Conservation (phyloP, 2,329 filamentous ascomycete genomes). For the Fusarium piperis region DNA sequence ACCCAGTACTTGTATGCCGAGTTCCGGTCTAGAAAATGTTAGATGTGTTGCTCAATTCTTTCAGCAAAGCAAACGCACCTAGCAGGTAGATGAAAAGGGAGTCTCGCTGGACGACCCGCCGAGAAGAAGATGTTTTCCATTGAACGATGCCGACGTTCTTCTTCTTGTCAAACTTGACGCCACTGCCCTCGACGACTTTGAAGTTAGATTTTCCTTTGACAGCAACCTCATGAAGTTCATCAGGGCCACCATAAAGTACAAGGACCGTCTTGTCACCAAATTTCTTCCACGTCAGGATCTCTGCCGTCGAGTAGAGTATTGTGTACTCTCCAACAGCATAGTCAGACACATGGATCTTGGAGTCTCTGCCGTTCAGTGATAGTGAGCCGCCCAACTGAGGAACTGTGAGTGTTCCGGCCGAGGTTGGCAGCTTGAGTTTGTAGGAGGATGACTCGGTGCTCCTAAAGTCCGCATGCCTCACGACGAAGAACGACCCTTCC, state of each 20-base stretch:
- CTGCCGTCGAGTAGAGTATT: slow-evolving; percentile 74
- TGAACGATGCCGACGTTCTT: slow-evolving; percentile 41
- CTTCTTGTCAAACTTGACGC: slow-evolving; percentile 37
- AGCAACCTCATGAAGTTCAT: slow-evolving; percentile 71
- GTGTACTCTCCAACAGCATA: slow-evolving; percentile 69
- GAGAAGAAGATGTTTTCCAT: slow-evolving; percentile 43
- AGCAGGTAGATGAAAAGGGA: slow-evolving; percentile 55
- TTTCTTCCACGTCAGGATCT: slow-evolving; percentile 76
- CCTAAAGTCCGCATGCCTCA: slow-evolving; percentile 74
- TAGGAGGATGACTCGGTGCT: slow-evolving; percentile 67
- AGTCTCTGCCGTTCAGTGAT: slow-evolving; percentile 70
- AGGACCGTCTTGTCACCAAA: slow-evolving; percentile 68
- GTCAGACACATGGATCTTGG: slow-evolving; percentile 73
- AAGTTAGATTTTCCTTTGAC: slow-evolving; percentile 46
- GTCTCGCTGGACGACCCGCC: slow-evolving; percentile 47
- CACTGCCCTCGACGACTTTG: slow-evolving; percentile 39
- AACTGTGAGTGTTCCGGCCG: slow-evolving; percentile 59
- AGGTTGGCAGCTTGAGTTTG: slow-evolving; percentile 69
- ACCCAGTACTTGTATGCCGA: slow-evolving; percentile 77
- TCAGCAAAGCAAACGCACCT: slow-evolving; percentile 32
- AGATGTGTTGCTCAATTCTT: background rate
- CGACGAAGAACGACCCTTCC: slow-evolving; percentile 69
- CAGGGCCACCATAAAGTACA: slow-evolving; percentile 70
- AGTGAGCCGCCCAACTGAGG: slow-evolving; percentile 68
- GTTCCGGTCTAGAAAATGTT: slow-evolving; percentile 62